phyloP scores from a whole-genome alignment of 257 asterid genomes.

The Haberlea rhodopensis region DNA sequence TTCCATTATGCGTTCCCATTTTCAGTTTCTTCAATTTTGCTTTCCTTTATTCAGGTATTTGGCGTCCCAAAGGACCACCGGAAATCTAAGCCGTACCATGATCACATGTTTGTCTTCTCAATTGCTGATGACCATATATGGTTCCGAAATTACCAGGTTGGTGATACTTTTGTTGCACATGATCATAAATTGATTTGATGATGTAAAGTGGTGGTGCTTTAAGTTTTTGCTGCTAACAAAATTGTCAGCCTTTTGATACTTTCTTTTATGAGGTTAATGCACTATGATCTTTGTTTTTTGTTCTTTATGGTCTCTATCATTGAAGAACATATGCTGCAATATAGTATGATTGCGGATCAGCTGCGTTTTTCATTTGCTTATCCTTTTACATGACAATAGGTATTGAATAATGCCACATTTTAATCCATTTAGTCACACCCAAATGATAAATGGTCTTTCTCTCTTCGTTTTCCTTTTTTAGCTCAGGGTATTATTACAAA shows the following conservation, averaged over 20 bases:
- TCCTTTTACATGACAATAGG: too few species aligned
- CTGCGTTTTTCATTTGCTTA: background rate
- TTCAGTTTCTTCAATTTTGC: conserved; percentile 10
- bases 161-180: conserved; percentile 7
- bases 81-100: conserved; percentile 91
- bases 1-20: background rate
- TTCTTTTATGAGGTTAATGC: background rate
- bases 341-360: background rate
- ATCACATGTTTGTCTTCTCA: conserved; percentile 80
- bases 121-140: conserved; percentile 89
- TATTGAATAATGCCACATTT: too few species aligned
- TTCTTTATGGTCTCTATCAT: background rate
- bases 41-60: conserved; percentile 57
- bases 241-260: background rate
- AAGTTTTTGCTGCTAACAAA: background rate
- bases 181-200: background rate
- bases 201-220: background rate
- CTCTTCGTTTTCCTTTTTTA: background rate
- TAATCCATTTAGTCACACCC: too few species aligned
- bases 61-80: conserved; percentile 92
- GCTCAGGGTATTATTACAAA: background rate
- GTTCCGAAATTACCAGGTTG: conserved; percentile 97
- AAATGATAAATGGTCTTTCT: background rate
- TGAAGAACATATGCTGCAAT: background rate
- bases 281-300: background rate